Evolutionary conservation across 2,329 filamentous ascomycete genomes (phyloP), one percentile per base, ranked within the genome.

Genomic region (Pseudovirgaria hyperparasitica): DNA sequence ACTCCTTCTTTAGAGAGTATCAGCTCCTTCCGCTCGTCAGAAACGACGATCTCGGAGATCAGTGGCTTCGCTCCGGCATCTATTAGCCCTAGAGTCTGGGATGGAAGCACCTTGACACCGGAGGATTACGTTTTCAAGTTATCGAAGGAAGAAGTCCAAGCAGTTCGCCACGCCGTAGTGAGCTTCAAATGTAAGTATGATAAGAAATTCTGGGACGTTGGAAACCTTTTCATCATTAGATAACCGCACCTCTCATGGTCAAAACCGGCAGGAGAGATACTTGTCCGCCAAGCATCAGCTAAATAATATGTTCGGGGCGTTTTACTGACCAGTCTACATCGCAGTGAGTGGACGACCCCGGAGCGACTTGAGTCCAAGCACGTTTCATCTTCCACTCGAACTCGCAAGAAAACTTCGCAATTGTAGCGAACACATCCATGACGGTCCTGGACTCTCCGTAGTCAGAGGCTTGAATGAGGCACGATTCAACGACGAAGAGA

Each of bases 11-110:
- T n/a, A n/a, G n/a, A n/a, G n/a, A n/a, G n/a, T n/a, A n/a, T n/a
- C n/a, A n/a, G n/a, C n/a, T n/a, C n/a, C n/a, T n/a, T n/a, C n/a
- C n/a, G n/a, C n/a, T n/a, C n/a, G n/a, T n/a, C n/a, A n/a, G n/a
- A n/a, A n/a, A n/a, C n/a, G n/a, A n/a, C n/a, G n/a, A n/a, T n/a
- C n/a, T n/a, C n/a, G n/a, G n/a, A n/a, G n/a, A n/a, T n/a, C n/a
- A n/a, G n/a, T n/a, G n/a, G n/a, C n/a, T n/a, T n/a, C n/a, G n/a
- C n/a, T n/a, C n/a, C n/a, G n/a, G n/a, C n/a, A n/a, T n/a, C n/a
- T n/a, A n/a, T n/a, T n/a, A n/a, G 49, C 14, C 42, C 42, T 5
- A 50, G 48, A 47, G 45, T 42, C n/a, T 54, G 50, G 50, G 25
- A 41, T 33, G 42, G 42, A 11, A 26, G 31, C 9, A 43, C 46